These are phyloP conservation scores for Otatea glauca DNA, from an alignment of 176 grass and related monocot genomes.

Conservation along the genomic window DNA sequence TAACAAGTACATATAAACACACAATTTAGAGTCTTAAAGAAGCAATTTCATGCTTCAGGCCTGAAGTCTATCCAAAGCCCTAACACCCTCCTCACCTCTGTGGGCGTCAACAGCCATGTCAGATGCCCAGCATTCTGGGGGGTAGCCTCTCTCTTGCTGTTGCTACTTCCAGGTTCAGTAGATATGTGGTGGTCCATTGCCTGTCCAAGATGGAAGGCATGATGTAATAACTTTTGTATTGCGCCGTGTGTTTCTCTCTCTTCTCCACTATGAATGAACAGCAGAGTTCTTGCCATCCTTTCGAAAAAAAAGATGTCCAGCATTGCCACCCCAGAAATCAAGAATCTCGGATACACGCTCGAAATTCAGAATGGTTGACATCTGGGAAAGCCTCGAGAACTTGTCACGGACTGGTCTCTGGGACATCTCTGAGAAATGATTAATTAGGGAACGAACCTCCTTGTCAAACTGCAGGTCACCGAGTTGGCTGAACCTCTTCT, in stretches of 20 bases:
- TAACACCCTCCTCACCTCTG: constrained; percentile 86
- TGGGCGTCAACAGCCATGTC: constrained; percentile 91
- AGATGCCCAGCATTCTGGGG: constrained; percentile 48
- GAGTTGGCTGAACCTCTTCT: constrained; percentile 94
- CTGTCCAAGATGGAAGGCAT: too few relatives aligned
- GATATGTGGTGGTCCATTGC: too few relatives aligned
- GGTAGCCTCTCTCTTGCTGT: too few relatives aligned
- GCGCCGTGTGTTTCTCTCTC: too few relatives aligned
- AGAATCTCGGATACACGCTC: constrained; percentile 91
- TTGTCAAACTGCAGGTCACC: constrained; percentile 90
- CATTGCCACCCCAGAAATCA: constrained; percentile 98
- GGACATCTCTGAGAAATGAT: constrained; percentile 95
- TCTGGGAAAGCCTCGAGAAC: constrained; percentile 88
- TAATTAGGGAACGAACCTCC: constrained; percentile 83
- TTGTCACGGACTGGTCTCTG: constrained; percentile 89
- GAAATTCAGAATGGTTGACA: constrained; percentile 92
- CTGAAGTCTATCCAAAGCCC: constrained; percentile 88
- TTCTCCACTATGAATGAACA: too few relatives aligned
- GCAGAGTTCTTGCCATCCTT: too few relatives aligned
- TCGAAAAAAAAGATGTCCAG: constrained; percentile 13
- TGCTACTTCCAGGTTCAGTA: too few relatives aligned
- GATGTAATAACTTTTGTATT: too few relatives aligned
- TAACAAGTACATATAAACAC: constrained; percentile 28
- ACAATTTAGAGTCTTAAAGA: constrained; percentile 73
- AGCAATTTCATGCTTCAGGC: constrained; percentile 89